A percentile compares a stretch with the other conserved stretches of the same genome.
Evolutionary conservation across 768 basidiomycete species (phyloP).

Genomic region (Sistotremastrum suecicum): DNA sequence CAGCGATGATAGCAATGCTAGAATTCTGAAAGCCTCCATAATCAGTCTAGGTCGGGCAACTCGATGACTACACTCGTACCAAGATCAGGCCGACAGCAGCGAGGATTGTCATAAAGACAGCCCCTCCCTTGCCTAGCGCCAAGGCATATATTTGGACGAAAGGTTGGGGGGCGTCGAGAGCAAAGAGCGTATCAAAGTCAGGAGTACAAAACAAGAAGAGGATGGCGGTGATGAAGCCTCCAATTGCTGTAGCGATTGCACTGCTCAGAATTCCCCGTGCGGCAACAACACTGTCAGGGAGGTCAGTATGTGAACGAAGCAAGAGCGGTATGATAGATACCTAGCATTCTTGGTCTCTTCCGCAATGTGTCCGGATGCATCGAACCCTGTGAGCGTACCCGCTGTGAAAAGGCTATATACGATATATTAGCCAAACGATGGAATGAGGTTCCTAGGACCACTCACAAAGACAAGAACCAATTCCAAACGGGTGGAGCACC

Average conservation of each 20-base stretch:
- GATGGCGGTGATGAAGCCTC: conserved; percentile 70
- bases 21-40: conserved; percentile 45
- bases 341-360: conserved; percentile 81
- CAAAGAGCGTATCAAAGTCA: conserved; percentile 59
- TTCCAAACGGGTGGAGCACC: conserved; percentile 83
- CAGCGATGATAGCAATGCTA: conserved; percentile 75
- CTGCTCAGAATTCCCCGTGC: conserved; percentile 73
- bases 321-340: conserved; percentile 13
- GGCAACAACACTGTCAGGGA: conserved; percentile 44
- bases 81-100: conserved; percentile 77
- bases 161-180: conserved; percentile 74
- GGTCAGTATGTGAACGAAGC: neutral
- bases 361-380: conserved; percentile 77
- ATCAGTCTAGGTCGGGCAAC: neutral
- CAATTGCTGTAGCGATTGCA: conserved; percentile 59
- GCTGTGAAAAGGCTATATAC: conserved; percentile 61
- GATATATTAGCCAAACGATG: neutral
- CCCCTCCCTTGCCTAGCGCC: conserved; percentile 65
- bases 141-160: conserved; percentile 81
- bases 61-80: conserved; percentile 22
- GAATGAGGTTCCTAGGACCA: conserved; percentile 3
- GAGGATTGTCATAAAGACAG: conserved; percentile 78
- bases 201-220: conserved; percentile 80
- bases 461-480: conserved; percentile 78
- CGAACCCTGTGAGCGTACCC: conserved; percentile 82